These are phyloP conservation scores for Vitis riparia DNA, from an alignment of 164 flowering plant species.

Conservation along the genomic window DNA sequence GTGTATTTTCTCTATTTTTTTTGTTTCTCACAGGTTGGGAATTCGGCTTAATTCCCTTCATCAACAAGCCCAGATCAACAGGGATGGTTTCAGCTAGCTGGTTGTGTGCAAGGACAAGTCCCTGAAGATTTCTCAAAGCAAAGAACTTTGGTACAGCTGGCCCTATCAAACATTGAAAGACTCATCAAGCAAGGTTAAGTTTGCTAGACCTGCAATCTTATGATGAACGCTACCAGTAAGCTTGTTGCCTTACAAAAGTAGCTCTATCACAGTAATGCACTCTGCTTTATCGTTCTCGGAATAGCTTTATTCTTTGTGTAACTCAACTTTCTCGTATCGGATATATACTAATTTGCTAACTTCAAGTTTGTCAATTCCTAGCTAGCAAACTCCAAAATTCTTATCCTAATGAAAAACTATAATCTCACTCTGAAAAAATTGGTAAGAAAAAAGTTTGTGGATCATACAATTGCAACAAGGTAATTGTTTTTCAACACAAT, in stretches of 20 bases:
- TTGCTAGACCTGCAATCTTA: conserved; percentile 31
- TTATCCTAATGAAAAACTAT: too few species aligned
- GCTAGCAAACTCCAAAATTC: too few species aligned
- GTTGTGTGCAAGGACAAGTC: conserved; percentile 55
- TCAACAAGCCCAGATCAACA: conserved; percentile 25
- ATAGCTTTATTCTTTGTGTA: too few species aligned
- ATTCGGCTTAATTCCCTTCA: neutral
- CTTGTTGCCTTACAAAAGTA: conserved; percentile 50
- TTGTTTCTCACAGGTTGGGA: too few species aligned
- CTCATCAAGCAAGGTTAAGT: conserved; percentile 51
- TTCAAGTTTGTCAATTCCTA: too few species aligned
- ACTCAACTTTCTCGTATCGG: too few species aligned
- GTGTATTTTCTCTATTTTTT: too few species aligned
- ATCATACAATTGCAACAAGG: too few species aligned
- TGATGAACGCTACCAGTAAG: conserved; percentile 56
- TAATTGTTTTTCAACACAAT: too few species aligned
- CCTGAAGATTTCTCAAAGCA: conserved; percentile 43
- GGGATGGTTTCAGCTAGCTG: conserved; percentile 48
- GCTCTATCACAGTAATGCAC: conserved; percentile 38
- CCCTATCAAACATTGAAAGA: conserved; percentile 53
- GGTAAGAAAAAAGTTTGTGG: too few species aligned
- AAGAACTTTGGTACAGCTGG: conserved; percentile 32
- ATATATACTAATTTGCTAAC: too few species aligned
- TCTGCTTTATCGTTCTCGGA: neutral
- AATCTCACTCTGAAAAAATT: too few species aligned